Evolutionary conservation across 345 rosid genomes (phyloP), one percentile per base, ranked within the genome.

Genomic region (Gossypium ekmanianum): DNA sequence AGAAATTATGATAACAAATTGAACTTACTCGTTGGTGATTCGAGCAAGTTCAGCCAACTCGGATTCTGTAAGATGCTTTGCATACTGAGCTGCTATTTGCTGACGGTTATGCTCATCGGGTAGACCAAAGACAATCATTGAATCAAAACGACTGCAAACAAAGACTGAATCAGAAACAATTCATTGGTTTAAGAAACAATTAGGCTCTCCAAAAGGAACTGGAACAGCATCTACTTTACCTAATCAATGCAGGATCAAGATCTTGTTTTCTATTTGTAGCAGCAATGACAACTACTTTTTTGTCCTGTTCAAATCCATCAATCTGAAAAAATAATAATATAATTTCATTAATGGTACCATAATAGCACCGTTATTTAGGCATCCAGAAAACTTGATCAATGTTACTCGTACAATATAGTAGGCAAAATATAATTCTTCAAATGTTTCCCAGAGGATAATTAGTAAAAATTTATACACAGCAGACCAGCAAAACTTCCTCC

Each of bases 251-350:
- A 13, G 98, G 93, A 83, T 93, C 98, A 74, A 95, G 97, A 80
- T 93, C 99, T 81, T 89, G 97, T 85, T 91, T 95, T 78, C 99
- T 85, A 79, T 93, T 93, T 68, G 98, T 95, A 69, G 98, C 98
- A 52, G 98, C 99, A 72, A 95, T 87, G 43, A 95, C 92, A 7
- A 90, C 91, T 61, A 90, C 97, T 77, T 91, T 91, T 79, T 91
- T 90, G 63, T 91, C 94, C 74, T 90, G 97, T 76, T 95, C 98
- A 87, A 95, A 95, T 75, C 99, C 97, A 82, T 95, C 99, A 67
- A 90, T 95, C 98, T 95, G 87, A 81, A 73, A 66, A 52, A 52
- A 44, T 43, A 77, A 54, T 41, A 62, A 77, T 61, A 43, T 45
- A 51, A 4, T 58, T 52, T 79, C 51, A 63, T 55, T 61, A 71